Evolutionary conservation across 768 basidiomycete species (phyloP).

Genomic region (Russula brevipes): DNA sequence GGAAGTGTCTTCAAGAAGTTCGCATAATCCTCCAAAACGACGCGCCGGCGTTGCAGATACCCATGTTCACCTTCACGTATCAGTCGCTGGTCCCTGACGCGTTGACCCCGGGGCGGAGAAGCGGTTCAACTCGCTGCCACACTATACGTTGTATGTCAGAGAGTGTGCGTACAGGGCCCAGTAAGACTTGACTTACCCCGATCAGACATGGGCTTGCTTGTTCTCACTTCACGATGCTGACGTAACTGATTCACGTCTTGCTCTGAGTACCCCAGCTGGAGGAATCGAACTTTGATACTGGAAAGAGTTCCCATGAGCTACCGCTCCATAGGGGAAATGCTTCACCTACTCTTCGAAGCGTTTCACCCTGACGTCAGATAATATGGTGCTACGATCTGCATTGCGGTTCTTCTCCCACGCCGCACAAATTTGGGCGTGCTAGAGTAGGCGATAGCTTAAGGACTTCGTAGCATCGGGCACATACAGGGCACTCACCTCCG

Average conservation of each 20-base stretch:
- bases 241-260: slow-evolving; percentile 10
- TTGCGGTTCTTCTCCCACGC: slow-evolving; percentile 10
- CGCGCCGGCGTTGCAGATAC: not conserved
- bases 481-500: not conserved
- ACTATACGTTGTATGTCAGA: slow-evolving; percentile 4
- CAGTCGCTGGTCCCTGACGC: slow-evolving; percentile 4
- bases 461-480: not conserved
- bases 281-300: slow-evolving; percentile 13
- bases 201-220: slow-evolving; percentile 17
- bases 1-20: not conserved
- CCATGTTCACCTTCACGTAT: not conserved
- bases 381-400: slow-evolving; percentile 3
- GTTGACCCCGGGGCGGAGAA: slow-evolving; percentile 6
- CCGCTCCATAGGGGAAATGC: not conserved
- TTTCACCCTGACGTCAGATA: slow-evolving; percentile 7
- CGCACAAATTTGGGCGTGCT: slow-evolving; percentile 12
- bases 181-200: slow-evolving; percentile 8
- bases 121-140: slow-evolving; percentile 13
- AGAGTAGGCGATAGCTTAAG: not conserved
- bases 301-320: not conserved
- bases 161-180: too few species aligned
- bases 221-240: slow-evolving; percentile 15
- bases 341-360: slow-evolving; percentile 18
- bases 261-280: not conserved
- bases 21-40: not conserved